These are phyloP conservation scores for Acidomyces sp. DNA, from an alignment of 495 filamentous ascomycete species.

Conservation along the genomic window DNA sequence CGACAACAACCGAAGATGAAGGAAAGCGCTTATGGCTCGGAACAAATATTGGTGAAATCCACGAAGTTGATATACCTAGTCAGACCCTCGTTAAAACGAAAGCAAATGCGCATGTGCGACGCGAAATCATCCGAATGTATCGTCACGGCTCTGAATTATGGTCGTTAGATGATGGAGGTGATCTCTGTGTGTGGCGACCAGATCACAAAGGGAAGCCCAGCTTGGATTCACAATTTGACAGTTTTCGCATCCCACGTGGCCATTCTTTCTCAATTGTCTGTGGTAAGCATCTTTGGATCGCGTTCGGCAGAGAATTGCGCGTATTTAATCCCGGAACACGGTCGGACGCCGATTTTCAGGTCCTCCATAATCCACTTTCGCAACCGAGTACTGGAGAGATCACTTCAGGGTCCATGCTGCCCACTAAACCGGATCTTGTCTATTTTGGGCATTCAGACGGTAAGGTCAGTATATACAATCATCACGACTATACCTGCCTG, in stretches of 20 bases:
- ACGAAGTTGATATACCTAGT: constrained; percentile 68
- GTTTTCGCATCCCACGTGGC: constrained; percentile 57
- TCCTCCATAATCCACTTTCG: constrained; percentile 53
- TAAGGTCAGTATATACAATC: constrained; percentile 84
- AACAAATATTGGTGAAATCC: constrained; percentile 69
- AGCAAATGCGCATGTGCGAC: constrained; percentile 58
- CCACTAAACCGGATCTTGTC: constrained; percentile 61
- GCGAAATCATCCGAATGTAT: constrained; percentile 76
- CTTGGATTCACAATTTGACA: constrained; percentile 50
- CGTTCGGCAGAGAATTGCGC: constrained; percentile 73
- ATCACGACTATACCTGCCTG: constrained; percentile 57
- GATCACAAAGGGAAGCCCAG: constrained; percentile 63
- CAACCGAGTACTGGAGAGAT: constrained; percentile 65
- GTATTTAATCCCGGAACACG: constrained; percentile 60
- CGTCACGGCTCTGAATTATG: constrained; percentile 82
- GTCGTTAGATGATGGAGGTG: constrained; percentile 85
- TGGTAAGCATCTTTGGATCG: constrained; percentile 73
- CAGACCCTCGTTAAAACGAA: constrained; percentile 54
- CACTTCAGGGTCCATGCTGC: constrained; percentile 68
- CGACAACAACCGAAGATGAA: constrained; percentile 58
- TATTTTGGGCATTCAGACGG: constrained; percentile 90
- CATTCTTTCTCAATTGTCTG: constrained; percentile 80
- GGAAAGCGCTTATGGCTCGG: constrained; percentile 83
- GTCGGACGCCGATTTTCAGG: constrained; percentile 57
- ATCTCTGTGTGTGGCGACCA: constrained; percentile 74